A percentile compares a stretch with the other conserved stretches of the same genome.
Conservation (phyloP, 2,329 filamentous ascomycete genomes). For the Pseudogymnoascus sp. region DNA sequence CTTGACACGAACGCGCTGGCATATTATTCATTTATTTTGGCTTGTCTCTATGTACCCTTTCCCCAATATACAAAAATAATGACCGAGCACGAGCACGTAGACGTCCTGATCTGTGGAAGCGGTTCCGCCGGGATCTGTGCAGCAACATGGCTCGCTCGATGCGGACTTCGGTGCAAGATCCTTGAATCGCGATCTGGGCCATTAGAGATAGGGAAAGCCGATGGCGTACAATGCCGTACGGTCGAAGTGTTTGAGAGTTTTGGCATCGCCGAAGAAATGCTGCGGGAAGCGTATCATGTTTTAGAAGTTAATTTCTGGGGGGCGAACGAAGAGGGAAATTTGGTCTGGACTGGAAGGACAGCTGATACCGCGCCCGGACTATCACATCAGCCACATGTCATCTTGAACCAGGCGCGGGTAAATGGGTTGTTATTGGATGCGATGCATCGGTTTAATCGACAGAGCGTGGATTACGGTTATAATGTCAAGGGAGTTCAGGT, state of each 20-base stretch:
- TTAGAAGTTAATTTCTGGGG: constrained; percentile 47
- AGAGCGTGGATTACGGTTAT: constrained; percentile 44
- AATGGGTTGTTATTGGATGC: constrained; percentile 45
- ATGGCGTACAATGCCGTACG: constrained; percentile 52
- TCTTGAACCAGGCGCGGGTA: constrained; percentile 47
- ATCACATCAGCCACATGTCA: constrained; percentile 43
- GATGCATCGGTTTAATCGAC: constrained; percentile 35
- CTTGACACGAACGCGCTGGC: neutral
- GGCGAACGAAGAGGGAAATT: constrained; percentile 14
- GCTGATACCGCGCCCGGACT: neutral
- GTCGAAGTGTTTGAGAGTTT: constrained; percentile 56
- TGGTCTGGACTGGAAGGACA: neutral
- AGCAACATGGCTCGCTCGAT: constrained; percentile 50
- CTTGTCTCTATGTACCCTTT: neutral
- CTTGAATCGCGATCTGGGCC: constrained; percentile 48
- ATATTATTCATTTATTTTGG: neutral
- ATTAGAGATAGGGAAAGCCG: constrained; percentile 51
- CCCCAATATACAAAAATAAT: constrained; percentile 12
- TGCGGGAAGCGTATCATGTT: constrained; percentile 47
- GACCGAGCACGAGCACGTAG: constrained; percentile 27
- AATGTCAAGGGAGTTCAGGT: constrained; percentile 32
- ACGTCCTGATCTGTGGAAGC: constrained; percentile 52
- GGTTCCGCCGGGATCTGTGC: constrained; percentile 55
- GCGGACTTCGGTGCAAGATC: constrained; percentile 46
- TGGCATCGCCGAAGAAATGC: constrained; percentile 42